Evolutionary conservation across 805 yeast genomes (phyloP), one percentile per base, ranked within the genome.

Genomic region (Candida nemodendra): DNA sequence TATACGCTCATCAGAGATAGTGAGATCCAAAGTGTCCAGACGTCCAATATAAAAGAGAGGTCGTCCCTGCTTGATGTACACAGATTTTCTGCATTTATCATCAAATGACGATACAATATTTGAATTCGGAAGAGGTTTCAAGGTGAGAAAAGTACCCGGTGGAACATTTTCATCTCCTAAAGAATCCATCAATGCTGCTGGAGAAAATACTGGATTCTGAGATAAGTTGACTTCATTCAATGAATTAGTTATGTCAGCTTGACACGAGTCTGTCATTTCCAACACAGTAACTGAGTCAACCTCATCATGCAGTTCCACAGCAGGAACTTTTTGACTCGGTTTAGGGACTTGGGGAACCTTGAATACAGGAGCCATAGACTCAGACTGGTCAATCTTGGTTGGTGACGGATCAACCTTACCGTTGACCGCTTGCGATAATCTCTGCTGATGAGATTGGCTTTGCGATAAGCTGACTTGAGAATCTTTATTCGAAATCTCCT

Each of bases 11-110:
- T 90, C 96, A 22, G 74, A 66, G 13, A 86, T 74, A 29, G 67
- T 68, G 23, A 76, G 71, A 54, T 84, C 79, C 42, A 85, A 75
- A 3, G 71, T 75, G 15, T 71, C 76, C 16, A 76, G 73, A 24
- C 98, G 68, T 1, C 99, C 98, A 38, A 91, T 72, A 39, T 80
- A 71, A 56, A 79, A 81, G 7, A 79, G 78, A 32, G 76, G 79
- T 14, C 72, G 69, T 18, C 86, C 85, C 53, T 83, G 89, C 23
- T 78, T 73, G n/a, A 89, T 67, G 41, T 69, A 66, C 5, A 86
- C 69, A 3, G 76, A 27, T 9, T 36, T 18, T 14, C 21, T 29
- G 41, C 37, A 34, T 16, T 34, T 30, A 19, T 28, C 32, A 3
- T 47, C 39, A 2, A 30, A 9, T 5, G 15, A n/a, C 4, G 40